Percentiles rank a stretch among this genome's conserved stretches.
phyloP scores from a whole-genome alignment of 2,329 filamentous ascomycete genomes.

The Aspergillus transmontanensis region DNA sequence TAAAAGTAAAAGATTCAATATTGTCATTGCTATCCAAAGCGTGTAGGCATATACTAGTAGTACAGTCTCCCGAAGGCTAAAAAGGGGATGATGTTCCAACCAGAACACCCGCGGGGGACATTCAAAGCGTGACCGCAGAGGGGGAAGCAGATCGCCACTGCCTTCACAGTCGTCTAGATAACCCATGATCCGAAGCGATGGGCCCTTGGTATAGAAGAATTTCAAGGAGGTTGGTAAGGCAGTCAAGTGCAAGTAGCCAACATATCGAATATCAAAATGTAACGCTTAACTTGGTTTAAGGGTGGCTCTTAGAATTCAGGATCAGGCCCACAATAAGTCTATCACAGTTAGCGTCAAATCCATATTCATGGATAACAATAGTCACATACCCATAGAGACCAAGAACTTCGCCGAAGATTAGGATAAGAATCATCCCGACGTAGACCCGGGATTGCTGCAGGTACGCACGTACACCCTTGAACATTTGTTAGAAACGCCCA shows the following conservation, averaged over 20 bases:
- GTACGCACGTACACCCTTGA: slow-evolving; percentile 79
- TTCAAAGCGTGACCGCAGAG: background rate
- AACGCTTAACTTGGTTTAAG: slow-evolving; percentile 11
- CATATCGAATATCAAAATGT: slow-evolving; percentile 10
- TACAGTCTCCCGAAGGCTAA: slow-evolving; percentile 15
- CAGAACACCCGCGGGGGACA: background rate
- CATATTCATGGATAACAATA: background rate
- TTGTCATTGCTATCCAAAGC: slow-evolving; percentile 14
- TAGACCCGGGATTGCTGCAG: slow-evolving; percentile 97
- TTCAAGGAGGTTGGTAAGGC: slow-evolving; percentile 2
- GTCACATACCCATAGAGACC: slow-evolving; percentile 85
- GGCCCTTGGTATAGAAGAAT: slow-evolving; percentile 7
- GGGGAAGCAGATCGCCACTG: background rate
- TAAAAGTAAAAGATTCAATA: slow-evolving; percentile 6
- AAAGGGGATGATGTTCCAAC: background rate
- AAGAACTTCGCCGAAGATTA: slow-evolving; percentile 97
- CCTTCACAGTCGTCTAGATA: slow-evolving; percentile 2
- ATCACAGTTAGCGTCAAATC: slow-evolving; percentile 23
- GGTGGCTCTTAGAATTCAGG: slow-evolving; percentile 76
- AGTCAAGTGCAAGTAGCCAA: slow-evolving; percentile 11
- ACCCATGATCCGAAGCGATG: slow-evolving; percentile 6
- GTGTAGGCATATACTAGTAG: slow-evolving; percentile 24
- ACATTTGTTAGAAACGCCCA: slow-evolving; percentile 23
- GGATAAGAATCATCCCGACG: slow-evolving; percentile 96
- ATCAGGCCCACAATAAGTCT: slow-evolving; percentile 92